These are phyloP conservation scores for Phytophthora constricta DNA, from an alignment of 352 stramenopile genomes.

Conservation along the genomic window DNA sequence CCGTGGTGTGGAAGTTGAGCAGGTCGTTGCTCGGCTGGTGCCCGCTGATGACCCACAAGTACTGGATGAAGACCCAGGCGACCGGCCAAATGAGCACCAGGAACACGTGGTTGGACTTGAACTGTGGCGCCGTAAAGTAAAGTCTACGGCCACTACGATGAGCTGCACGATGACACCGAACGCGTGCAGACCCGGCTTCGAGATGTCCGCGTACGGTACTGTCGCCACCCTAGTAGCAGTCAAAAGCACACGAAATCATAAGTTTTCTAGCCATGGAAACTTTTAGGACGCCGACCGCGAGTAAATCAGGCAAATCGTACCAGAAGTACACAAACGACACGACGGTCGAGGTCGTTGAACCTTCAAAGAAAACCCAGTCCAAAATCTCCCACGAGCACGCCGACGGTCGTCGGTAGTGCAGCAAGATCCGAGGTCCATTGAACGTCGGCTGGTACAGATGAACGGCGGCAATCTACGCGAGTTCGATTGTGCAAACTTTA, in stretches of 20 bases:
- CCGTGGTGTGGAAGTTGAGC: conserved; percentile 65
- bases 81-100: conserved; percentile 63
- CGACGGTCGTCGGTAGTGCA: conserved; percentile 57
- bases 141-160: conserved; percentile 55
- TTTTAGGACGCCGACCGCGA: not conserved
- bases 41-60: conserved; percentile 59
- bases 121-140: conserved; percentile 65
- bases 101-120: conserved; percentile 69
- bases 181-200: conserved; percentile 36
- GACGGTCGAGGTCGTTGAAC: conserved; percentile 51
- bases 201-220: conserved; percentile 43
- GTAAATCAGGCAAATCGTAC: conserved; percentile 34
- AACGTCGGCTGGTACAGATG: conserved; percentile 67
- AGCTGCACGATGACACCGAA: conserved; percentile 52
- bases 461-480: conserved; percentile 47
- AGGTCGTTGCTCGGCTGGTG: conserved; percentile 62
- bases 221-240: conserved; percentile 52
- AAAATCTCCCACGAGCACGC: conserved; percentile 70
- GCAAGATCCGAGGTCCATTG: conserved; percentile 60
- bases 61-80: conserved; percentile 62
- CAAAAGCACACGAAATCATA: not conserved
- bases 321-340: conserved; percentile 63
- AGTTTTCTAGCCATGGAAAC: not conserved
- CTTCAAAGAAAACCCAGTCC: conserved; percentile 73
- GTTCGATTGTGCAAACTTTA: not conserved